These are phyloP conservation scores for Capillidium heterosporum DNA, from an alignment of 371 early-diverging fungal species.

Conservation along the genomic window DNA sequence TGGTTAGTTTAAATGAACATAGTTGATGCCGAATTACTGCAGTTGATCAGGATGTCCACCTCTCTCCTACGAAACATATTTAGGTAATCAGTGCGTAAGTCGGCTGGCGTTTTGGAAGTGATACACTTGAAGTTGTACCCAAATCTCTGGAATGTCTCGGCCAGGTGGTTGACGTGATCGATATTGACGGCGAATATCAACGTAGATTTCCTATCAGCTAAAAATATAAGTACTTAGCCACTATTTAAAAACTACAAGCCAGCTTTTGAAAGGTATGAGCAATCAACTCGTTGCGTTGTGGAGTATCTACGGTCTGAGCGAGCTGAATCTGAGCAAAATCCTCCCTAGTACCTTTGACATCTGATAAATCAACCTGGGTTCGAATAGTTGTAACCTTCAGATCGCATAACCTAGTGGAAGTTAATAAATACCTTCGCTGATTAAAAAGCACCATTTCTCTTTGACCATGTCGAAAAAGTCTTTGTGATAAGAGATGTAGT, in stretches of 20 bases:
- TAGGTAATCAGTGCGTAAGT: constrained; percentile 31
- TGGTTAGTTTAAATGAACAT: neutral
- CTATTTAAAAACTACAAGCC: constrained; percentile 12
- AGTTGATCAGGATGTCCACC: constrained; percentile 74
- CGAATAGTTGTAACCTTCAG: constrained; percentile 41
- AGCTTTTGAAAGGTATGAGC: constrained; percentile 31
- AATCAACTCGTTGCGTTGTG: constrained; percentile 41
- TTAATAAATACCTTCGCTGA: neutral
- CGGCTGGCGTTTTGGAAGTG: constrained; percentile 31
- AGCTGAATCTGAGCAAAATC: constrained; percentile 46
- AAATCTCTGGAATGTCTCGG: constrained; percentile 26
- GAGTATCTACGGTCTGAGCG: constrained; percentile 38
- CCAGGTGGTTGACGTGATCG: constrained; percentile 40
- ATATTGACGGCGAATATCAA: constrained; percentile 81
- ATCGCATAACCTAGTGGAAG: constrained; percentile 31
- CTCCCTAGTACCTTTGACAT: constrained; percentile 22
- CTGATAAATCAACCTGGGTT: constrained; percentile 31
- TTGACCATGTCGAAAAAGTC: constrained; percentile 65
- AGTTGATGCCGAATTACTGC: constrained; percentile 24
- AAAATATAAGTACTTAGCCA: neutral
- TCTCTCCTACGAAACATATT: constrained; percentile 34
- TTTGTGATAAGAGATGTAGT: constrained; percentile 54
- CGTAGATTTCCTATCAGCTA: constrained; percentile 31
- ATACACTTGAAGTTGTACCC: constrained; percentile 44
- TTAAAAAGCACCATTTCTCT: constrained; percentile 33